Evolutionary conservation across 805 yeast species (phyloP).

Genomic region (Blastobotrys muscicola): DNA sequence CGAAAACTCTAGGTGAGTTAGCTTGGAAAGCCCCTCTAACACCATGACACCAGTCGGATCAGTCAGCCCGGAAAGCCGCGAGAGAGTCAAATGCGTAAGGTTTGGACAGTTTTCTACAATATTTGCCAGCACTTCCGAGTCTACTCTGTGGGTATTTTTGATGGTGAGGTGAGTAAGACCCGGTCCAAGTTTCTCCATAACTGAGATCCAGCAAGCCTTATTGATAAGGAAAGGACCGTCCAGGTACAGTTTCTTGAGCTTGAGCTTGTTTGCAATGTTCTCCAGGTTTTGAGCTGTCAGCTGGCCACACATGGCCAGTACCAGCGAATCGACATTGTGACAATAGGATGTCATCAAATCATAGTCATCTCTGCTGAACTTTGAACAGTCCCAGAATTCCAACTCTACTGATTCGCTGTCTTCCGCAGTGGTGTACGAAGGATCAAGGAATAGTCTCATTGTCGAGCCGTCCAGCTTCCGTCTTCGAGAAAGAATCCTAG

Average conservation of each 20-base stretch:
- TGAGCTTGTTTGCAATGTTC: constrained; percentile 52
- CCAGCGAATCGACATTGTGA: constrained; percentile 57
- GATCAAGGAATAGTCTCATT: constrained; percentile 59
- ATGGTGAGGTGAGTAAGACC: constrained; percentile 52
- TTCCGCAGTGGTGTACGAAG: constrained; percentile 18
- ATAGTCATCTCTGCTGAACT: constrained; percentile 54
- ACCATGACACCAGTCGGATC: constrained; percentile 48
- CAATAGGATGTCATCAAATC: constrained; percentile 67
- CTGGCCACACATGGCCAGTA: constrained; percentile 88
- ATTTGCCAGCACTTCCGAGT: constrained; percentile 52
- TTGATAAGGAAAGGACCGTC: constrained; percentile 88
- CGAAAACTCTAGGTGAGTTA: constrained; percentile 54
- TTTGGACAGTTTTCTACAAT: constrained; percentile 50
- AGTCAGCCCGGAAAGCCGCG: constrained; percentile 64
- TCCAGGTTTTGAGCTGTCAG: constrained; percentile 65
- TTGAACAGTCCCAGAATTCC: constrained; percentile 91
- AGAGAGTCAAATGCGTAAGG: constrained; percentile 49
- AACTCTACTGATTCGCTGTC: constrained; percentile 36
- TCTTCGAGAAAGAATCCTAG: constrained; percentile 70
- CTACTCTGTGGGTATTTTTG: constrained; percentile 75
- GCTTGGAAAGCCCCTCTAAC: constrained; percentile 49
- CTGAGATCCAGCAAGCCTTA: constrained; percentile 66
- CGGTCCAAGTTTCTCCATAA: constrained; percentile 49
- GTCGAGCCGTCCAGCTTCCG: constrained; percentile 70
- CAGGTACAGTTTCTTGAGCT: constrained; percentile 47